These are phyloP conservation scores for Lycium barbarum DNA, from an alignment of 257 asterid genomes.

Conservation along the genomic window DNA sequence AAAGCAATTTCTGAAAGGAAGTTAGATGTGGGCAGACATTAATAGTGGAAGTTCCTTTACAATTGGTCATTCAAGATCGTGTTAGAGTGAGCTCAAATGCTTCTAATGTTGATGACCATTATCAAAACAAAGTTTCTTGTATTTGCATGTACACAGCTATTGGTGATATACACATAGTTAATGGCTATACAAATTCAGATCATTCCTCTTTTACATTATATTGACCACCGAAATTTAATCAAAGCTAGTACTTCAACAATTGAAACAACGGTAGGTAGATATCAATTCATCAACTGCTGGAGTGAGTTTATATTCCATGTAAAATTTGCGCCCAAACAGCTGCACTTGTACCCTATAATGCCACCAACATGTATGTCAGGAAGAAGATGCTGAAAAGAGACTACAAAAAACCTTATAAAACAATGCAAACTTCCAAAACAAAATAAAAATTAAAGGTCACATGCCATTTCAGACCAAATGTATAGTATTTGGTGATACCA, in stretches of 20 bases:
- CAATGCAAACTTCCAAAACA: neutral
- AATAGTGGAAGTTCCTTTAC: neutral
- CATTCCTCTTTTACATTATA: neutral
- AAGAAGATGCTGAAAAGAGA: neutral
- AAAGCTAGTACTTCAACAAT: neutral
- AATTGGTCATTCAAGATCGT: neutral
- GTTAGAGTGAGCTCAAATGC: neutral
- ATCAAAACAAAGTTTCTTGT: too few relatives aligned
- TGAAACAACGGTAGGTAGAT: neutral
- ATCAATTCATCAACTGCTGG: neutral
- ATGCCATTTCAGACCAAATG: neutral
- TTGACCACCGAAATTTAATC: neutral
- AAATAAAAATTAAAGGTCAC: neutral
- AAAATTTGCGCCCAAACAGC: neutral
- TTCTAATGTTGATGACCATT: neutral
- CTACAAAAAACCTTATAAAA: neutral
- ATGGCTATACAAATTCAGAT: neutral
- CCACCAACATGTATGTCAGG: neutral
- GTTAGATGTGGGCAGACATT: neutral
- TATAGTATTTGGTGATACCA: neutral
- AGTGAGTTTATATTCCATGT: constrained; percentile 4
- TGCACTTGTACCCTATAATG: neutral
- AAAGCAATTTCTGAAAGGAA: too few relatives aligned
- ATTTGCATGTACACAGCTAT: neutral
- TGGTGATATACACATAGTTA: neutral